Evolutionary conservation across 2,329 filamentous ascomycete species (phyloP), one percentile per base, ranked within the genome.

Genomic region (Diaporthe sp.): DNA sequence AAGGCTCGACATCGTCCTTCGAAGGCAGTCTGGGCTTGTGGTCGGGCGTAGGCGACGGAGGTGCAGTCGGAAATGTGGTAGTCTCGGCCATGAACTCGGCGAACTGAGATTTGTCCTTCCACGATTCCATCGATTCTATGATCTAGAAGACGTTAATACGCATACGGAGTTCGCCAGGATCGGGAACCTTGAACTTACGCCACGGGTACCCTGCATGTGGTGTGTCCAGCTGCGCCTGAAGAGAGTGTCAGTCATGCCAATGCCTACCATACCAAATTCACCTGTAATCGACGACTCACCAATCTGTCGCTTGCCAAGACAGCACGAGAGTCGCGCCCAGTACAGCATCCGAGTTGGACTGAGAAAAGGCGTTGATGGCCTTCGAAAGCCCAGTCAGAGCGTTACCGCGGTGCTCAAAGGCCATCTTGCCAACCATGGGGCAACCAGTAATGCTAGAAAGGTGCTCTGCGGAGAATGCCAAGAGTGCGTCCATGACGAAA

Each of bases 271-370:
- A 19, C 5, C n/a, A 22, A 0, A 9, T 4, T 22, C 17, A 13
- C 8, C 65, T 72, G 39, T 9, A 5, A n/a, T 19, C 46, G 37
- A 46, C n/a, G 7, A 73, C 93, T 88, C 90, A 97, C 96, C 96
- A 98, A 87, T 98, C 96, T 76, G 93, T 97, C 74, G 95, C 94
- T 86, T 98, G 96, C 96, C 97, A 98, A 51, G 96, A 97, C 68
- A 99, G 90, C 65, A 98, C 90, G 60, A 98, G 92, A 37, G 96
- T 98, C 44, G 96, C 95, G 37, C 96, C 96, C 73, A 99, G 90
- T 77, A 98, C 93, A 58, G 96, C 95, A 85, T 99, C 96, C 2
- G 95, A 96, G 77, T 95, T 98, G 71, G 94, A 92, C 80, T 92
- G 92, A 3, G 94, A 97, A 84, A 98, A 98, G 28, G 90, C 90